Base-by-base conservation (phyloP, 139 green algal genomes). In the Mychonastes homosphaera region DNA sequence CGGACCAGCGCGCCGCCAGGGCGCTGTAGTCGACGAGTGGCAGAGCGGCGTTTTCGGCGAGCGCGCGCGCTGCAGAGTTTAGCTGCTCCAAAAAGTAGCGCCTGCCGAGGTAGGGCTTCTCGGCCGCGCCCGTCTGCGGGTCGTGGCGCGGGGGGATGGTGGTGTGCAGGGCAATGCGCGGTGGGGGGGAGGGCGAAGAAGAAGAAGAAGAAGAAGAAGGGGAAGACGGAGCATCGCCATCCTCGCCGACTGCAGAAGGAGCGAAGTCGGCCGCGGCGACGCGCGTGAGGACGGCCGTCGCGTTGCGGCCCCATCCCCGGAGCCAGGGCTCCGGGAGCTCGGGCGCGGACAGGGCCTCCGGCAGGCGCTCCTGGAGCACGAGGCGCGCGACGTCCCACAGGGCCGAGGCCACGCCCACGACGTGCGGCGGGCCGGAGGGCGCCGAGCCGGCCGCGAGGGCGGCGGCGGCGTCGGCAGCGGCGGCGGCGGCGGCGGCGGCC, bases 311-410 rank as follows among this genome's bases (percentile, higher is more conserved):
- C 63, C 63, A 70, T 12, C 45, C 53, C 13, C 45, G 8, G 18
- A 70, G 38, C 35, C 63, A 32, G 8, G 19, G 39, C 8, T 16
- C 23, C 10, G 26, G 15, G 16, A 59, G 53, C 36, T 59, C 54
- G n/a, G n/a, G n/a, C n/a, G n/a, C n/a, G n/a, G n/a, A n/a, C n/a
- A n/a, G n/a, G n/a, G n/a, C n/a, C n/a, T n/a, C 16, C 50, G 10
- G 3, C 28, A 33, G 3, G n/a, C 39, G 48, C 51, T 67, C 61
- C n/a, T 67, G 61, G 27, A 60, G 35, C 21, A 27, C 28, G 19
- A 71, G 57, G 28, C 64, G 53, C 21, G 64, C 64, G 2, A 71
- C 26, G 23, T 71, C 64, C 64, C 64, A 71, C 48, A 71, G 47
- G 30, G 33, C 19, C 16, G 48, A 50, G 4, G 64, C 56, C 23